A percentile compares a stretch with the other conserved stretches of the same genome.
These are phyloP conservation scores for Tricholoma matsutake DNA, from an alignment of 768 basidiomycete genomes.

Conservation along the genomic window DNA sequence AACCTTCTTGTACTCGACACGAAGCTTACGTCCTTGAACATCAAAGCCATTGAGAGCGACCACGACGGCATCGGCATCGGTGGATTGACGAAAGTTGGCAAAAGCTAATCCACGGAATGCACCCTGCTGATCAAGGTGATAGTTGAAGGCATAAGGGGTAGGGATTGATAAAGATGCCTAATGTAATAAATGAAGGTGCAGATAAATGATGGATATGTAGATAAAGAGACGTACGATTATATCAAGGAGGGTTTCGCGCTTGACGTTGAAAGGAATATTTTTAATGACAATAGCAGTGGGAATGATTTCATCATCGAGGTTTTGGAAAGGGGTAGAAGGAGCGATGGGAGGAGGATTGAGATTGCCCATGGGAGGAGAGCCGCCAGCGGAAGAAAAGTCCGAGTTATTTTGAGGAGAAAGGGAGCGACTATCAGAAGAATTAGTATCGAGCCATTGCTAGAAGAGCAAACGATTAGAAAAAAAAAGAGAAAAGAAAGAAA, in stretches of 20 bases:
- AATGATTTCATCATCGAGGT: conserved; percentile 86
- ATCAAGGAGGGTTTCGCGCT: conserved; percentile 92
- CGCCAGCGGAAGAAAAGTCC: conserved; percentile 85
- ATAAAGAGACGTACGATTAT: conserved; percentile 74
- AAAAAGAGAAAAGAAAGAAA: conserved; percentile 17
- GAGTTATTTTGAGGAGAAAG: conserved; percentile 86
- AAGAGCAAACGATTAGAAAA: conserved; percentile 17
- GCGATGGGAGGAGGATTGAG: conserved; percentile 43
- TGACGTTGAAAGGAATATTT: conserved; percentile 99
- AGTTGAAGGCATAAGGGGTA: conserved; percentile 99
- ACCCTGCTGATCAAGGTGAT: conserved; percentile 94
- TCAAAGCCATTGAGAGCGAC: conserved; percentile 95
- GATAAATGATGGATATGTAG: conserved; percentile 8
- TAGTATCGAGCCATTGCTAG: conserved; percentile 87
- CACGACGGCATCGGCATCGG: conserved; percentile 93
- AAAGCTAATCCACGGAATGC: conserved; percentile 97
- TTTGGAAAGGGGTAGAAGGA: conserved; percentile 49
- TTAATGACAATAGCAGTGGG: conserved; percentile 99
- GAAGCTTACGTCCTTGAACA: conserved; percentile 93
- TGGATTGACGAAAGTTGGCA: conserved; percentile 92
- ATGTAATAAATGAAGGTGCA: conserved; percentile 15
- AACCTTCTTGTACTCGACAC: conserved; percentile 99
- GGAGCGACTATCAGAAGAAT: conserved; percentile 67
- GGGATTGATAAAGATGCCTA: conserved; percentile 91
- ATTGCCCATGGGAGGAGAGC: conserved; percentile 62